Evolutionary conservation across 305 asterid genomes (phyloP).

Genomic region (Rubia peregrina): DNA sequence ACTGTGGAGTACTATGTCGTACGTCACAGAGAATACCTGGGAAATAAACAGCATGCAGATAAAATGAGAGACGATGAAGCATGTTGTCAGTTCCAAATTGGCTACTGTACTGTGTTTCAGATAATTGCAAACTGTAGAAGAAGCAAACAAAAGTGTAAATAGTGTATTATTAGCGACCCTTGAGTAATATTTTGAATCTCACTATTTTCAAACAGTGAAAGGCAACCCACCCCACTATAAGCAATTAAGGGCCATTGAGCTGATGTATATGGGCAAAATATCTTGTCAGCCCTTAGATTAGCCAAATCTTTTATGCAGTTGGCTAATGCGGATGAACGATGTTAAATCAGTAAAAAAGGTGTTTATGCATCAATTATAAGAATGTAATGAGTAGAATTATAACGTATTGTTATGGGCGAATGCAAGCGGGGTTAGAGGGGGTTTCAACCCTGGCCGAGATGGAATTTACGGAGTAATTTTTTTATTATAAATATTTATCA

Average conservation of each 20-base stretch:
- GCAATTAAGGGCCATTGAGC: background rate
- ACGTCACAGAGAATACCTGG: conserved; percentile 3
- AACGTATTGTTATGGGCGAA: too few relatives aligned
- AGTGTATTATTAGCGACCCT: background rate
- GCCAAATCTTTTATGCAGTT: background rate
- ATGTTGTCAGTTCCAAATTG: too few relatives aligned
- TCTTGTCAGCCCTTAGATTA: background rate
- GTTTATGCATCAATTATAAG: too few relatives aligned
- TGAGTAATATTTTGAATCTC: background rate
- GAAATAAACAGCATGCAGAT: background rate
- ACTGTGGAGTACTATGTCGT: background rate
- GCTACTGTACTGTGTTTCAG: background rate
- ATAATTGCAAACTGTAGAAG: background rate
- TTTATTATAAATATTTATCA: too few relatives aligned
- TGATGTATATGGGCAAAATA: background rate
- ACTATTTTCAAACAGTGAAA: conserved; percentile 1
- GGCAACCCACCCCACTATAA: conserved; percentile 2
- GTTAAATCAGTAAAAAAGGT: too few relatives aligned
- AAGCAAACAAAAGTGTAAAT: background rate
- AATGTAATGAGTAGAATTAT: too few relatives aligned
- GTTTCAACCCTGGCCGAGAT: too few relatives aligned
- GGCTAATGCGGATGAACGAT: too few relatives aligned
- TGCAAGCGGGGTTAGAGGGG: too few relatives aligned
- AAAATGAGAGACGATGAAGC: background rate
- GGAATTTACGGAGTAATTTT: too few relatives aligned